phyloP scores from a whole-genome alignment of 1,284 basidiomycete genomes.

The Lignosus rhinocerotis region DNA sequence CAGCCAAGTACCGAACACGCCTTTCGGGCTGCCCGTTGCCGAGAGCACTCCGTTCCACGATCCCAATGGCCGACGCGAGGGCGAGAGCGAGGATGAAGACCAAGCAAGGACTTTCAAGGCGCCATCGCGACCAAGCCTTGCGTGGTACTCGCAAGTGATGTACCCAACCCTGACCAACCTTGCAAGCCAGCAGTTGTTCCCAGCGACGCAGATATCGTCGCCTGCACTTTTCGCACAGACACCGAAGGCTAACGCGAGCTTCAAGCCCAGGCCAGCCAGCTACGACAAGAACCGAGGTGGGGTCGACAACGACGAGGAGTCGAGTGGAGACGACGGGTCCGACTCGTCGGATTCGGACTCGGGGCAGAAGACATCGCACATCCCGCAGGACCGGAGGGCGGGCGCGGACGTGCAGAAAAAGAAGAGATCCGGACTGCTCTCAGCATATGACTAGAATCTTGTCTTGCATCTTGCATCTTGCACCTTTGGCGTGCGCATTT shows the following conservation, averaged over 20 bases:
- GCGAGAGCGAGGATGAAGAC: conserved; percentile 26
- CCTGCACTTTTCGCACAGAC: conserved; percentile 35
- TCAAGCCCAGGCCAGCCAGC: conserved; percentile 27
- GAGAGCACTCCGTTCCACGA: conserved; percentile 12
- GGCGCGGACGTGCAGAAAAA: conserved; percentile 40
- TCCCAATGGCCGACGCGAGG: conserved; percentile 35
- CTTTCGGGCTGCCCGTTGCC: conserved; percentile 9
- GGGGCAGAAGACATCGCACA: conserved; percentile 45
- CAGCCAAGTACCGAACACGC: conserved; percentile 29
- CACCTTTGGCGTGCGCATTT: background rate
- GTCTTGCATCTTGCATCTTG: background rate
- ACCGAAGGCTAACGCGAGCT: conserved; percentile 27
- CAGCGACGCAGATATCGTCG: conserved; percentile 24
- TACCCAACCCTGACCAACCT: conserved; percentile 57
- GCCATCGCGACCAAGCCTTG: conserved; percentile 23
- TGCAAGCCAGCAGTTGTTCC: conserved; percentile 46
- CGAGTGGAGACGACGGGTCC: conserved; percentile 37
- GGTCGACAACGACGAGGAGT: conserved; percentile 36
- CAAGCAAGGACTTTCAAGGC: conserved; percentile 36
- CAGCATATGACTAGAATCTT: background rate
- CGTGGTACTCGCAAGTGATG: conserved; percentile 25
- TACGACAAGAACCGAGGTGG: conserved; percentile 32
- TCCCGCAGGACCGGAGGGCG: conserved; percentile 57
- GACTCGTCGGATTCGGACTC: conserved; percentile 43
- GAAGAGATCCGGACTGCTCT: conserved; percentile 23